phyloP scores from a whole-genome alignment of 805 yeast genomes.

The Candida palmyrensis region DNA sequence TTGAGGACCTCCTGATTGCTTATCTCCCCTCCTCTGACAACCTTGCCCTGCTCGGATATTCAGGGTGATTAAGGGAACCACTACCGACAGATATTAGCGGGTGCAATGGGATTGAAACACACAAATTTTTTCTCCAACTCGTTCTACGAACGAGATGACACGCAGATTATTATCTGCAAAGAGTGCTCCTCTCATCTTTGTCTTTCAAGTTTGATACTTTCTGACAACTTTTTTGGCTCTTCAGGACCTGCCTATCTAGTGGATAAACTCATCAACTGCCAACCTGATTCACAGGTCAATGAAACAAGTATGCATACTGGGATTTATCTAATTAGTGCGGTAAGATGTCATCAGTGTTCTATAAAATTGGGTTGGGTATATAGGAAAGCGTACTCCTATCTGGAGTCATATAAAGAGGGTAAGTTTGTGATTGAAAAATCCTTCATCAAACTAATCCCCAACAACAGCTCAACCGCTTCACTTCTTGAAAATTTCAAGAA shows the following conservation, averaged over 20 bases:
- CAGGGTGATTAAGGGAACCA: no score
- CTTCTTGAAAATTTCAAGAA: slow-evolving; percentile 28
- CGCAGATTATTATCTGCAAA: slow-evolving; percentile 36
- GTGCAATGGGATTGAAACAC: slow-evolving; percentile 33
- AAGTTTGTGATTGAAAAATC: slow-evolving; percentile 39
- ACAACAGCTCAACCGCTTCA: slow-evolving; percentile 27
- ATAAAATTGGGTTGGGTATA: slow-evolving; percentile 37
- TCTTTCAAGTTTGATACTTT: slow-evolving; percentile 27
- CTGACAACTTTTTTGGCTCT: slow-evolving; percentile 35
- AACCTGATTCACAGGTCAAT: slow-evolving; percentile 18
- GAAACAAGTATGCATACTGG: slow-evolving; percentile 39
- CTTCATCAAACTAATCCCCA: slow-evolving; percentile 29
- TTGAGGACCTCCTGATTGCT: no score
- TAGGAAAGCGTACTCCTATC: slow-evolving; percentile 28
- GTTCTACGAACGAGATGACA: slow-evolving; percentile 30
- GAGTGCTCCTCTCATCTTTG: slow-evolving; percentile 39
- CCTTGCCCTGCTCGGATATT: no score
- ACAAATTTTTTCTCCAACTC: slow-evolving; percentile 35
- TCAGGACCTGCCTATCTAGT: slow-evolving; percentile 39
- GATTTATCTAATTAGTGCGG: slow-evolving; percentile 28
- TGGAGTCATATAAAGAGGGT: slow-evolving; percentile 39
- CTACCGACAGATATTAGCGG: no score
- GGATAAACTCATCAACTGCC: slow-evolving; percentile 31
- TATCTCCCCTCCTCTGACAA: no score
- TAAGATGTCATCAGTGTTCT: slow-evolving; percentile 36